Evolutionary conservation across 2,329 filamentous ascomycete species (phyloP), one percentile per base, ranked within the genome.

Genomic region (Ophiocordyceps robertsii): DNA sequence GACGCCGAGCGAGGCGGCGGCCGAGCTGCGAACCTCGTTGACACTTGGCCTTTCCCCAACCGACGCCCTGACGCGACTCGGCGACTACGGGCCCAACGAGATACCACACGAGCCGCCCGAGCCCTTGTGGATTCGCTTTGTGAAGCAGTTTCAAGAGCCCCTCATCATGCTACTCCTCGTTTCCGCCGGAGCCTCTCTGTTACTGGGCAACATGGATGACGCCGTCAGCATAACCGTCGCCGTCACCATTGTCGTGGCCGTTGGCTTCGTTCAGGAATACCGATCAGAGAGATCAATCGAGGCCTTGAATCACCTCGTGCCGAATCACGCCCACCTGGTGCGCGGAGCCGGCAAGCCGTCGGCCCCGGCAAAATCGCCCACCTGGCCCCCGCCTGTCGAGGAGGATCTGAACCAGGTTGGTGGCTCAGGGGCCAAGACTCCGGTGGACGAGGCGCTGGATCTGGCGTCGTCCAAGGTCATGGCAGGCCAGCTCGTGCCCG

Each of bases 251-350:
- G 92, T 98, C 6, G 89, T 98, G 21, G 84, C 83, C 0, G 92
- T 98, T 36, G 92, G 90, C 2, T 98, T 98, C 53, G 79, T 96
- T 41, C 92, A 98, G 59, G 92, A 98, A 64, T 98, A 98, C 61
- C 75, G 92, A 45, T 96, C 92, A 8, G 92, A 98, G 60, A 93
- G 98, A 63, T 96, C 90, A 3, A 79, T 98, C 50, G 92, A 98
- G 62, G 92, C 92, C 17, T 69, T 98, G 51, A 95, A 84, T 56
- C 86, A 92, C 53, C 69, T 98, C 24, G 90, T 98, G 0, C 93
- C 92, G 27, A 93, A 96, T 59, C 87, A 89, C 59, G 92, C 93
- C 29, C 89, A 98, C 64, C 70, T 96, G n/a, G 86, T 98, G 46
- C 81, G 93, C 47, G 71, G 73, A 29, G 60, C 67, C 35, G 64